Evolutionary conservation across 805 yeast species (phyloP).

Genomic region (Myxozyma neotropica): DNA sequence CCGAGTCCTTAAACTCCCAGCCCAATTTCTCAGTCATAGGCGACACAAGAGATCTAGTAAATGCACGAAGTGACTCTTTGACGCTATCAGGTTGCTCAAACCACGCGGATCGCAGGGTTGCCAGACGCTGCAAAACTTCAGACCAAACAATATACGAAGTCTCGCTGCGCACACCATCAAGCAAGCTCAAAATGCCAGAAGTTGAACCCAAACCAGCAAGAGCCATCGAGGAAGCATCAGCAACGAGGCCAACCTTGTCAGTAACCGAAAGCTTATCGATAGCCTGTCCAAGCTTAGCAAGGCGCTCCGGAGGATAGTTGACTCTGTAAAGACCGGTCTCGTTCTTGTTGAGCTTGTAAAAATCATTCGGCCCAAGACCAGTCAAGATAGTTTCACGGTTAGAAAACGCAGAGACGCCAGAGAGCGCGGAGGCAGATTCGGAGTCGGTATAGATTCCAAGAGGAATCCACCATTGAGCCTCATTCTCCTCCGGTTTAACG

Average conservation of each 20-base stretch:
- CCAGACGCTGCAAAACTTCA: slow-evolving; percentile 51
- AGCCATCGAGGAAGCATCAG: slow-evolving; percentile 76
- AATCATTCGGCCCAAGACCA: slow-evolving; percentile 38
- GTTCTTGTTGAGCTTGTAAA: slow-evolving; percentile 71
- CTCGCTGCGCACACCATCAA: slow-evolving; percentile 54
- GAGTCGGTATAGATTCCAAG: slow-evolving; percentile 38
- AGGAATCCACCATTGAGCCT: slow-evolving; percentile 55
- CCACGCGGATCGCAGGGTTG: slow-evolving; percentile 40
- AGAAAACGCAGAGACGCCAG: slow-evolving; percentile 36
- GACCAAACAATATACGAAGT: slow-evolving; percentile 63
- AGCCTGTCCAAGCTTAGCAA: slow-evolving; percentile 60
- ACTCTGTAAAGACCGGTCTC: slow-evolving; percentile 78
- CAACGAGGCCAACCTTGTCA: slow-evolving; percentile 77
- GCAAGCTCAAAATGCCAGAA: slow-evolving; percentile 59
- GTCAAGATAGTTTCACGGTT: slow-evolving; percentile 36
- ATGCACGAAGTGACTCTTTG: slow-evolving; percentile 53
- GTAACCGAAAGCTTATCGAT: slow-evolving; percentile 61
- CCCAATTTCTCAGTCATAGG: slow-evolving; percentile 57
- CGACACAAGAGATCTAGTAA: slow-evolving; percentile 56
- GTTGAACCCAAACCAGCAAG: slow-evolving; percentile 70
- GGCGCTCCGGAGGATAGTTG: slow-evolving; percentile 66
- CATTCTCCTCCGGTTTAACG: slow-evolving; percentile 73
- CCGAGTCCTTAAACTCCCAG: slow-evolving; percentile 56
- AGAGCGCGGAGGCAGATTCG: slow-evolving; percentile 30
- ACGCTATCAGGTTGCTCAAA: slow-evolving; percentile 46